Base-by-base conservation (phyloP, 2,329 filamentous ascomycete genomes). In the Curvularia eragrostidis region DNA sequence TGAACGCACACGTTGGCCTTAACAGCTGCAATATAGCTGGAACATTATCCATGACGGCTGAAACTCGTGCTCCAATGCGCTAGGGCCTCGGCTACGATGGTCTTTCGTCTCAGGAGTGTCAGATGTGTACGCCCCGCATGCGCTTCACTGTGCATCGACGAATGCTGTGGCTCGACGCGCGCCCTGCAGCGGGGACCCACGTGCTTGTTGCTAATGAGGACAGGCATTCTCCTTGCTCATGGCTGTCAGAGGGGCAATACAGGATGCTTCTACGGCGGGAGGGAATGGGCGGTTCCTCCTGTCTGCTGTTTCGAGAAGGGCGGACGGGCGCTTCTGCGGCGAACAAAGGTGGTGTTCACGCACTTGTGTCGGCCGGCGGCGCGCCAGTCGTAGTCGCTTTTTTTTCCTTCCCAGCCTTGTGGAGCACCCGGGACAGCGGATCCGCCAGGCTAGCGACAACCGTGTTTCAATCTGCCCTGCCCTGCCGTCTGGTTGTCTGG, bases 391-490 rank as follows among this genome's bases (percentile, higher is more conserved):
- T 38, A 42, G n/a, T n/a, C n/a, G n/a, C n/a, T n/a, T n/a, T n/a
- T 46, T 48, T 56, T 50, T 30, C 38, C 41, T 52, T 59, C 59
- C 65, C 68, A 64, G 57, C 59, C 52, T 44, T 48, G 52, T 58
- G 64, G 68, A 62, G 54, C 42, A 57, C 54, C 59, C 70, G 57
- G 49, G 41, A 32, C 26, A 43, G n/a, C 59, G 70, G 70, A 66
- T 64, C 63, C 46, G 61, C 67, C 67, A 63, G 41, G 44, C 61
- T 65, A 65, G 64, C 63, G 52, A 52, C 49, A 28, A 61, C 57
- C 60, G 56, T 69, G 61, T 66, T 67, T 70, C 59, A 64, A 55
- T 62, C 61, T 56, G 39, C 39, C 39, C 23, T 42, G 39, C 12
- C 21, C 38, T 21, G 34, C 34, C 34, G 15, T 41, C n/a, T 41